These are phyloP conservation scores for Leishmania major DNA, from an alignment of 208 protist species.

Conservation along the genomic window DNA sequence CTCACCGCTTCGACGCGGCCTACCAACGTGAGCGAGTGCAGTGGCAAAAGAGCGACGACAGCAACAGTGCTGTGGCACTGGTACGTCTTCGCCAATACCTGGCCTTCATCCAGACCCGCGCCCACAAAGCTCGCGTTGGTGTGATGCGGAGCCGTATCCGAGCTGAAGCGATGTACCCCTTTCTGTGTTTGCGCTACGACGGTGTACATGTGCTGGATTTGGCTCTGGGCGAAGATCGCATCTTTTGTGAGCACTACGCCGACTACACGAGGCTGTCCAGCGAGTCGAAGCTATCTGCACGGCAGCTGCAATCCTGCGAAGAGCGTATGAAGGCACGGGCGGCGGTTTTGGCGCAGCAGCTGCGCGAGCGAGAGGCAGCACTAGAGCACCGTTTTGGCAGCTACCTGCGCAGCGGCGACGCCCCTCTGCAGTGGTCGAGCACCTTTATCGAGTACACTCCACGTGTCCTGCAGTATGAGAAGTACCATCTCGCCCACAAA, in stretches of 20 bases:
- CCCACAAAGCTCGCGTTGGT: constrained; percentile 41
- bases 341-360: constrained; percentile 17
- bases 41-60: constrained; percentile 16
- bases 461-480: constrained; percentile 33
- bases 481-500: constrained; percentile 7
- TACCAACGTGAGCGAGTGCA: constrained; percentile 24
- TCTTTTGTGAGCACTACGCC: constrained; percentile 28
- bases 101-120: constrained; percentile 37
- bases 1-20: constrained; percentile 23
- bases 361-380: constrained; percentile 17
- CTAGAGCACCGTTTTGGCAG: constrained; percentile 34
- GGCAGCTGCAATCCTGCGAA: constrained; percentile 18
- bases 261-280: constrained; percentile 18
- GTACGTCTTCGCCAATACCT: constrained; percentile 28
- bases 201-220: constrained; percentile 53
- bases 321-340: constrained; percentile 22
- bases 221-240: constrained; percentile 34
- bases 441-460: constrained; percentile 20
- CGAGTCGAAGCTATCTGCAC: constrained; percentile 8
- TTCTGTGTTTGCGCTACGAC: constrained; percentile 43
- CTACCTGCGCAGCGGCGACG: constrained; percentile 18
- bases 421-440: constrained; percentile 16
- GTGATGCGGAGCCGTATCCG: constrained; percentile 36
- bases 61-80: not conserved
- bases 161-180: constrained; percentile 50